Evolutionary conservation across 2,329 filamentous ascomycete genomes (phyloP).

Genomic region (Diaporthe sp.): DNA sequence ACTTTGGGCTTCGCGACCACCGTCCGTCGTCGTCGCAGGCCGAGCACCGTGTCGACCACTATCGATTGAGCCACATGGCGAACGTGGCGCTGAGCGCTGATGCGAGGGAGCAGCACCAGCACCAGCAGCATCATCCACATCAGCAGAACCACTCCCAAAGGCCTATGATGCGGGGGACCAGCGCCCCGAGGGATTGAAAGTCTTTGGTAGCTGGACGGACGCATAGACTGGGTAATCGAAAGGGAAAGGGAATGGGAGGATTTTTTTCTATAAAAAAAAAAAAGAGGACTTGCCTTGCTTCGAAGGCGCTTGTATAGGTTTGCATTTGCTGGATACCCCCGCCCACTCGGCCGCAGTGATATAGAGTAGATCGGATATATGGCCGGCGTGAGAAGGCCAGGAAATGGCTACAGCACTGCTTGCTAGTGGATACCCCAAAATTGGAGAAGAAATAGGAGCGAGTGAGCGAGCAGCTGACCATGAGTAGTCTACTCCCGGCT

Average conservation of each 20-base stretch:
- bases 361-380: conserved; percentile 19
- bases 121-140: conserved; percentile 12
- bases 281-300: background rate
- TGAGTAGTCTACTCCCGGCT: background rate
- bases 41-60: conserved; percentile 34
- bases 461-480: background rate
- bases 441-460: background rate
- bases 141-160: conserved; percentile 27
- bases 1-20: conserved; percentile 34
- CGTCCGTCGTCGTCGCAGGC: conserved; percentile 23
- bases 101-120: conserved; percentile 27
- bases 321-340: conserved; percentile 22
- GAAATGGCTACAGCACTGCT: background rate
- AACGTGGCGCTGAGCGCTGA: conserved; percentile 36
- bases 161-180: background rate
- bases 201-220: background rate
- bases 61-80: conserved; percentile 39
- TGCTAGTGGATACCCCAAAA: background rate
- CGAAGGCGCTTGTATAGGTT: conserved; percentile 4
- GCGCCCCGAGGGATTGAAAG: conserved; percentile 14
- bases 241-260: background rate
- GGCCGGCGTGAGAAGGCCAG: background rate
- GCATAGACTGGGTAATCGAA: background rate
- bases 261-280: background rate
- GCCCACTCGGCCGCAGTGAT: background rate